These are phyloP conservation scores for Curvularia sp. DNA, from an alignment of 2,329 filamentous ascomycete species.

Conservation along the genomic window DNA sequence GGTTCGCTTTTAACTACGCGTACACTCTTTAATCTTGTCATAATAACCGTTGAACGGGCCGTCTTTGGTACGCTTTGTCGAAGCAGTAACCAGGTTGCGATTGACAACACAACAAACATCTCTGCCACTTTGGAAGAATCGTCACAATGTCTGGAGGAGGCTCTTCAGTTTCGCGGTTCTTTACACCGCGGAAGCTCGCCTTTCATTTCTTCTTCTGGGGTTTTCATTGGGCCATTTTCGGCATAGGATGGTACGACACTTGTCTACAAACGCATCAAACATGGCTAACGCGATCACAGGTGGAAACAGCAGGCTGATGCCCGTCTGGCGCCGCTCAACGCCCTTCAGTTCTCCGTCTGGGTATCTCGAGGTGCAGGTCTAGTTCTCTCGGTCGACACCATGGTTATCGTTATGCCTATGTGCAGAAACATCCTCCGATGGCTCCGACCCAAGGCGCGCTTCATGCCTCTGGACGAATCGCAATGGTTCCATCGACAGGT, in stretches of 20 bases:
- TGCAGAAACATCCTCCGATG: conserved; percentile 88
- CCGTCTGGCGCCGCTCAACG: conserved; percentile 78
- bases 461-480: conserved; percentile 93
- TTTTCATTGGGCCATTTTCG: conserved; percentile 80
- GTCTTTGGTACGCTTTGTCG: neutral
- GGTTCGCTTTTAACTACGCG: conserved; percentile 39
- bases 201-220: conserved; percentile 86
- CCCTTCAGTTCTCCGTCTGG: conserved; percentile 88
- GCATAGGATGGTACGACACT: conserved; percentile 76
- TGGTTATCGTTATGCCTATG: conserved; percentile 90
- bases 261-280: neutral
- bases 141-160: conserved; percentile 24
- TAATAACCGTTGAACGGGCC: conserved; percentile 47
- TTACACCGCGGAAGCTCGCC: conserved; percentile 72
- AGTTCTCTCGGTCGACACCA: conserved; percentile 80
- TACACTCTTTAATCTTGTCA: conserved; percentile 45
- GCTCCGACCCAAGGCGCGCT: conserved; percentile 84
- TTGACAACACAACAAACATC: neutral
- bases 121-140: neutral
- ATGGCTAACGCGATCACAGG: conserved; percentile 59
- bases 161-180: conserved; percentile 42
- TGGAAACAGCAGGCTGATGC: conserved; percentile 74
- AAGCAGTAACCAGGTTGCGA: neutral
- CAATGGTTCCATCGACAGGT: conserved; percentile 96
- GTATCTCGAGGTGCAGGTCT: conserved; percentile 92